These are phyloP conservation scores for Parastagonospora avenae DNA, from an alignment of 2,329 filamentous ascomycete species.

Conservation along the genomic window DNA sequence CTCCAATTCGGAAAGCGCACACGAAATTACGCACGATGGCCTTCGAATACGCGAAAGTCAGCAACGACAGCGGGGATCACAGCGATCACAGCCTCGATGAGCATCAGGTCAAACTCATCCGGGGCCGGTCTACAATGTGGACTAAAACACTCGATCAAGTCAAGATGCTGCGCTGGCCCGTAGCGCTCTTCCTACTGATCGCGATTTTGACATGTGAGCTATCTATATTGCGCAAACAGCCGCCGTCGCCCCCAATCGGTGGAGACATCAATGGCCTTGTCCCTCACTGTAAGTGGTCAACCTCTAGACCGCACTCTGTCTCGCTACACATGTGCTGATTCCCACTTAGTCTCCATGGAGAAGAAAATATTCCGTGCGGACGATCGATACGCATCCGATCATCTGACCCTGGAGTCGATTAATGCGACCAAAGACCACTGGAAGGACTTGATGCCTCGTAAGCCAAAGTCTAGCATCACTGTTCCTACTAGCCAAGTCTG, in stretches of 20 bases:
- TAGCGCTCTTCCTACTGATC: conserved; percentile 10
- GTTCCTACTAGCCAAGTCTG: background rate
- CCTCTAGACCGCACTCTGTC: background rate
- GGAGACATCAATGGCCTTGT: conserved; percentile 20
- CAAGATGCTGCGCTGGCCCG: conserved; percentile 14
- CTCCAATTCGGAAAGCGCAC: background rate
- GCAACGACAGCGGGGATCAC: conserved; percentile 9
- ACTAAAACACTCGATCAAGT: background rate
- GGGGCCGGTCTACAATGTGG: conserved; percentile 1
- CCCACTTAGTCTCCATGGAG: conserved; percentile 10
- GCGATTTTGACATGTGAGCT: conserved; percentile 16
- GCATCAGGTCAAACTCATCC: background rate
- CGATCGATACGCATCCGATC: conserved; percentile 20
- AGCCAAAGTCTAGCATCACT: background rate
- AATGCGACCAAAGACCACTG: conserved; percentile 16
- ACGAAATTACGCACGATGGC: background rate
- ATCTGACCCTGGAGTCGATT: conserved; percentile 14
- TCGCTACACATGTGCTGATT: conserved; percentile 1
- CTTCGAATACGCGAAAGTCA: conserved; percentile 18
- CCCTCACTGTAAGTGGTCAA: conserved; percentile 12
- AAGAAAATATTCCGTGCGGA: conserved; percentile 19
- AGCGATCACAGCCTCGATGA: background rate
- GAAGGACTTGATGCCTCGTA: conserved; percentile 15
- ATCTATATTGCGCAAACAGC: conserved; percentile 17
- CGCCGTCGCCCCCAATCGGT: conserved; percentile 5